Evolutionary conservation across 208 protist genomes (phyloP).

Genomic region (Crithidia bombi): DNA sequence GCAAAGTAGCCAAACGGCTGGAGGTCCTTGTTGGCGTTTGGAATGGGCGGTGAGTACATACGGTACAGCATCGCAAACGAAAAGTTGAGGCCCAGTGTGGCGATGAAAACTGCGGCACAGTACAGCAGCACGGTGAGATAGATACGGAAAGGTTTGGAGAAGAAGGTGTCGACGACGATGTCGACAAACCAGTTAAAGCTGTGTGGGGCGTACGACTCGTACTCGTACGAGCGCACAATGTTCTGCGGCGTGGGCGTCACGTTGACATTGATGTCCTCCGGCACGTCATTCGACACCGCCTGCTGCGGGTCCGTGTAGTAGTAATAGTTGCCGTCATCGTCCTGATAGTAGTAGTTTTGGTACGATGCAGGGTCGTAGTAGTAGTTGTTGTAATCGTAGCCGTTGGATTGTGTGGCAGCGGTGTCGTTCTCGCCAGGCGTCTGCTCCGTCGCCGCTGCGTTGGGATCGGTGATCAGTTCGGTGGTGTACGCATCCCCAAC

Average conservation of each 20-base stretch:
- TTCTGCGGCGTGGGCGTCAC: slow-evolving; percentile 34
- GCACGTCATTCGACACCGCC: slow-evolving; percentile 25
- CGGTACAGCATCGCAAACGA: slow-evolving; percentile 78
- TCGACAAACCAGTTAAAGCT: slow-evolving; percentile 77
- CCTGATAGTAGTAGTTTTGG: slow-evolving; percentile 81
- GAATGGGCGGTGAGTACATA: slow-evolving; percentile 54
- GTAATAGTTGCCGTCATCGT: slow-evolving; percentile 78
- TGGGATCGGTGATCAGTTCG: slow-evolving; percentile 19
- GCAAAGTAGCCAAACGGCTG: slow-evolving; percentile 68
- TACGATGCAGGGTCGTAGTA: slow-evolving; percentile 59
- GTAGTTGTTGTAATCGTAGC: slow-evolving; percentile 30
- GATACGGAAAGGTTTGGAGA: slow-evolving; percentile 62
- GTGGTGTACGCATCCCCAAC: slow-evolving; percentile 24
- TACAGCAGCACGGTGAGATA: slow-evolving; percentile 86
- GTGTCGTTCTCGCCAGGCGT: slow-evolving; percentile 35
- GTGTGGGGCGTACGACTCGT: slow-evolving; percentile 75
- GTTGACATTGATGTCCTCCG: slow-evolving; percentile 30
- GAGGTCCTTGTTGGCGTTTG: slow-evolving; percentile 33
- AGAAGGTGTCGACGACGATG: slow-evolving; percentile 81
- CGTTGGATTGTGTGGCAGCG: slow-evolving; percentile 27
- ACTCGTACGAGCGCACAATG: slow-evolving; percentile 68
- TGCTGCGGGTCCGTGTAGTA: slow-evolving; percentile 55
- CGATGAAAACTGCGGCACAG: slow-evolving; percentile 60
- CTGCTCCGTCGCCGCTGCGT: slow-evolving; percentile 12
- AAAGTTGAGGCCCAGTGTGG: slow-evolving; percentile 64